A percentile compares a stretch with the other conserved stretches of the same genome.
Conservation (phyloP, 2,329 filamentous ascomycete genomes). For the Helotiales sp. region DNA sequence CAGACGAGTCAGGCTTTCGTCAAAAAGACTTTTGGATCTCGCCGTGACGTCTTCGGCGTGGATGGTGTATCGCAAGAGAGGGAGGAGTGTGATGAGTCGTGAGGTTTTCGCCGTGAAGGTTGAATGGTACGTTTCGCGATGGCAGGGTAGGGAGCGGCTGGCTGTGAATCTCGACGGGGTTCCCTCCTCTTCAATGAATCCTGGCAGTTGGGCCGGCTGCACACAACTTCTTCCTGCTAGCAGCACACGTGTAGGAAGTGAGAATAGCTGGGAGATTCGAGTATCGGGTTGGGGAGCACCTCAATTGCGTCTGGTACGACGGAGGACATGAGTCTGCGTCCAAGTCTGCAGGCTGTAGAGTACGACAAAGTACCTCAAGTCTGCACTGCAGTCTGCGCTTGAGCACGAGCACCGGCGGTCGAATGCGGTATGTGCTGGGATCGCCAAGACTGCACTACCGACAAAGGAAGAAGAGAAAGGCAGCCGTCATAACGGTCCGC, state of each 20-base stretch:
- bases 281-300: neutral
- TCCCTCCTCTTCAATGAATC: neutral
- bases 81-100: neutral
- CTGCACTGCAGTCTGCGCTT: slow-evolving; percentile 5
- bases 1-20: slow-evolving; percentile 26
- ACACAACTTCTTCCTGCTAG: neutral
- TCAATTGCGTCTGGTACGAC: slow-evolving; percentile 13
- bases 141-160: slow-evolving; percentile 22
- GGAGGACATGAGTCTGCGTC: slow-evolving; percentile 12
- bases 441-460: slow-evolving; percentile 20
- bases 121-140: slow-evolving; percentile 23
- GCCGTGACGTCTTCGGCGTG: slow-evolving; percentile 6
- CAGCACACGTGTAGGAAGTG: neutral
- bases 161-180: slow-evolving; percentile 5
- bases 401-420: slow-evolving; percentile 5
- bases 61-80: slow-evolving; percentile 6
- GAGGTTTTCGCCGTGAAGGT: slow-evolving; percentile 4
- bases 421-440: slow-evolving; percentile 12
- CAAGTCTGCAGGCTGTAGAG: too few relatives aligned
- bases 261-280: neutral
- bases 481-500: slow-evolving; percentile 7
- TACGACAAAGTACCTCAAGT: too few relatives aligned
- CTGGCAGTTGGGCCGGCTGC: neutral
- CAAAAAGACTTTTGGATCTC: slow-evolving; percentile 13
- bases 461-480: slow-evolving; percentile 3